These are phyloP conservation scores for Prunus salicina DNA, from an alignment of 306 rosid species.

Conservation along the genomic window DNA sequence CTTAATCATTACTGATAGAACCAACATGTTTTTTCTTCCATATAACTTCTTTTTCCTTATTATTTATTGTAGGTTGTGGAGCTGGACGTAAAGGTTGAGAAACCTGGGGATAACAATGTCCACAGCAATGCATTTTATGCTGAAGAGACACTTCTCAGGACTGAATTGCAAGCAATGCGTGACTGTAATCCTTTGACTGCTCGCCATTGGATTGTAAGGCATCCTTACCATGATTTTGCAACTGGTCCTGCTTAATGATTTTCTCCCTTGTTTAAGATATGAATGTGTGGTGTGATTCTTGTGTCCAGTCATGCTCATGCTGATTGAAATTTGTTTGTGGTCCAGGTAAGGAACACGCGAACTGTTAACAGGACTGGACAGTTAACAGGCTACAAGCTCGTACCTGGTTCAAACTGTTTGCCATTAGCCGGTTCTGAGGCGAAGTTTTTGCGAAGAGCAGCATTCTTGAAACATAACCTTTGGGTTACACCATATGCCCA, in stretches of 20 bases:
- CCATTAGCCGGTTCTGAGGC: slow-evolving; percentile 80
- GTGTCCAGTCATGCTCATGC: not conserved
- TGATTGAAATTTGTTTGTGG: slow-evolving; percentile 2
- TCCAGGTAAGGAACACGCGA: slow-evolving; percentile 74
- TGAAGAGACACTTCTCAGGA: slow-evolving; percentile 67
- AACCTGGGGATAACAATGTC: slow-evolving; percentile 72
- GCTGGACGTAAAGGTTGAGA: slow-evolving; percentile 73
- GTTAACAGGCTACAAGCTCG: slow-evolving; percentile 76
- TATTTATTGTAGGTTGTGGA: slow-evolving; percentile 64
- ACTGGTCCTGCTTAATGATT: not conserved
- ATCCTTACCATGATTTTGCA: slow-evolving; percentile 14
- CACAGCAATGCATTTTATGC: slow-evolving; percentile 80
- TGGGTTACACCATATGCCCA: slow-evolving; percentile 75
- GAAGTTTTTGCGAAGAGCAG: slow-evolving; percentile 76
- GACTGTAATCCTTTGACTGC: slow-evolving; percentile 76
- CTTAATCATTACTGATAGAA: not conserved
- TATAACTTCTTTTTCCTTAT: slow-evolving; percentile 3
- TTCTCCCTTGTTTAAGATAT: not conserved
- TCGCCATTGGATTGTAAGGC: slow-evolving; percentile 89
- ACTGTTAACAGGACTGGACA: slow-evolving; percentile 73
- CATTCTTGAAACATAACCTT: slow-evolving; percentile 80
- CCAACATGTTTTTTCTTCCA: slow-evolving; percentile 1
- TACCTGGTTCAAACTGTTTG: slow-evolving; percentile 80
- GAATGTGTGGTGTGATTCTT: not conserved
- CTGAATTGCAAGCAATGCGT: slow-evolving; percentile 75